Base-by-base conservation (phyloP, 2,329 filamentous ascomycete genomes). In the Apiospora arundinis region DNA sequence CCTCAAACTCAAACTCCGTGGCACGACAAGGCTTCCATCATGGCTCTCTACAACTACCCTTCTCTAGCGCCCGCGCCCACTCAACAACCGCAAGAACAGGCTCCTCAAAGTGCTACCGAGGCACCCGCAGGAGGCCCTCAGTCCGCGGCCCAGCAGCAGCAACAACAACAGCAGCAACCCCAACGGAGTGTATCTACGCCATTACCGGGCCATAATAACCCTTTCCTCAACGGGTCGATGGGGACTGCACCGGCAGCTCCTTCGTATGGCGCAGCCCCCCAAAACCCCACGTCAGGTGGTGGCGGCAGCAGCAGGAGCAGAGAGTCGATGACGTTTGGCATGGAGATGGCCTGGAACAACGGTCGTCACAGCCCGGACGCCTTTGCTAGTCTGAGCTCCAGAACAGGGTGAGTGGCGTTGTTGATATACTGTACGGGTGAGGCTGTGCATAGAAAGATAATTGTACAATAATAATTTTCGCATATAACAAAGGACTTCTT, bases 331-430 rank as follows among this genome's bases (percentile, higher is more conserved):
- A 89, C 85, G 70, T 86, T 90, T 74, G 88, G 92, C 52, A 85
- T 90, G 80, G 89, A 89, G 70, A 88, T 91, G 84, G 86, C 88
- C 65, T 91, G 89, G 89, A 86, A 85, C 76, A 92, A 91, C 76
- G 93, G 93, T 12, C 85, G 93, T 56, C 92, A 95, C 78, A 94
- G 92, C 76, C 93, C 93, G 4, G 93, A 95, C 81, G 93, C 93
- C 18, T 95, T 95, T 85, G 90, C 92, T 2, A 93, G 91, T 68
- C 83, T 95, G 74, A 94, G 92, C 77, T 90, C 92, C 69, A 84
- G 88, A 74, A 86, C 88, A 77, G 82, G 79, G 77, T 86, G 76
- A 82, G 82, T 37, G 46, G 4, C 21, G n/a, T 25, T 28, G n/a
- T 25, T n/a, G 42, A 4, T 42, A 12, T 9, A n/a, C 23, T 28